Conservation (phyloP, 1,284 basidiomycete species). For the Ustilago tritici region DNA sequence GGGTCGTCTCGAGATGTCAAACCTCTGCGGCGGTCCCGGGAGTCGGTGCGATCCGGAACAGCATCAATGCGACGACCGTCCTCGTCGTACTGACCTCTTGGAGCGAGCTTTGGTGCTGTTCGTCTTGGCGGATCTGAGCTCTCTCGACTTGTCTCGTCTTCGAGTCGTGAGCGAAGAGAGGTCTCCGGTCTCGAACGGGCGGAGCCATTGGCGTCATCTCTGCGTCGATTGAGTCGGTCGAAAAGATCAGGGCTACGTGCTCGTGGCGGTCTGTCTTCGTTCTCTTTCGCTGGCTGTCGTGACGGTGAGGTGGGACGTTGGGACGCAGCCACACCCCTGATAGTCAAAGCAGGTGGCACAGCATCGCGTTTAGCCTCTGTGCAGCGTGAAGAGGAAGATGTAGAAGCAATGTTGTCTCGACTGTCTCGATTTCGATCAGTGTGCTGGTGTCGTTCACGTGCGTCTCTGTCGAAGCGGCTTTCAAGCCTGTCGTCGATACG, state of each 20-base stretch:
- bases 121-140: conserved; percentile 12
- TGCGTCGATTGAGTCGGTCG: conserved; percentile 29
- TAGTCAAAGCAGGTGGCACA: conserved; percentile 23
- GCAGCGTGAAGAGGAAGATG: conserved; percentile 20
- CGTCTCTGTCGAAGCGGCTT: conserved; percentile 2
- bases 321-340: conserved; percentile 35
- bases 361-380: conserved; percentile 17
- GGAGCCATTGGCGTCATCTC: conserved; percentile 22
- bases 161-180: conserved; percentile 25
- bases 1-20: conserved; percentile 12
- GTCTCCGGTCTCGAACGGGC: conserved; percentile 15
- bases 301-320: conserved; percentile 20
- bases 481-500: conserved; percentile 24
- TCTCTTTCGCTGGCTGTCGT: not conserved
- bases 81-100: conserved; percentile 39
- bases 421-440: conserved; percentile 1
- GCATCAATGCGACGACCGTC: conserved; percentile 34
- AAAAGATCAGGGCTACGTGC: conserved; percentile 37
- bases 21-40: conserved; percentile 8
- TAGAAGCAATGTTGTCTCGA: conserved; percentile 8
- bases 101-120: conserved; percentile 27
- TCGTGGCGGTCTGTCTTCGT: conserved; percentile 13
- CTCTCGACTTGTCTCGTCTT: conserved; percentile 1
- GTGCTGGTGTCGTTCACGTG: not conserved
- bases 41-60: conserved; percentile 1